Percentiles rank a stretch among this genome's conserved stretches.
phyloP scores from a whole-genome alignment of 345 rosid species.

The Dipteronia dyeriana region DNA sequence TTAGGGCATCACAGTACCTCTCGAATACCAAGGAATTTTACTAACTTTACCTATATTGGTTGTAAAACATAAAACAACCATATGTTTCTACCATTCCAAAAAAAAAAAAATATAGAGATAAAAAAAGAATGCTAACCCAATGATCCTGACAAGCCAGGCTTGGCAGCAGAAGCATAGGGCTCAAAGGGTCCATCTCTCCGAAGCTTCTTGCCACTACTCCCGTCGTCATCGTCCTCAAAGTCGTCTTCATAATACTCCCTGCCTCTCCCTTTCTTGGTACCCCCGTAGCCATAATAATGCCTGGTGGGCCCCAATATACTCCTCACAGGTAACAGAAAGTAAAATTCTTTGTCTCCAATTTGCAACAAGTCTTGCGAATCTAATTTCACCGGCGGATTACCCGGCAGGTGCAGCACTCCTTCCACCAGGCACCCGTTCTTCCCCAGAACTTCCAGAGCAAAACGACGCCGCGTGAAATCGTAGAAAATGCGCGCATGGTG shows the following conservation, averaged over 20 bases:
- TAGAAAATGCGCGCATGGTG: slow-evolving; percentile 92
- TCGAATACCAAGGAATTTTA: no score
- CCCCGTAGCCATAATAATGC: slow-evolving; percentile 60
- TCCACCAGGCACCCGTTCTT: slow-evolving; percentile 96
- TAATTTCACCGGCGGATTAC: slow-evolving; percentile 85
- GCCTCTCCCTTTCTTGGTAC: slow-evolving; percentile 61
- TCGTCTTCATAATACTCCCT: slow-evolving; percentile 67
- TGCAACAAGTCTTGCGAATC: slow-evolving; percentile 94
- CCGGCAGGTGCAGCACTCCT: slow-evolving; percentile 97
- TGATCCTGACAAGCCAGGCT: slow-evolving; percentile 47
- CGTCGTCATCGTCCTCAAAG: slow-evolving; percentile 56
- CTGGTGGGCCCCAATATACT: slow-evolving; percentile 86
- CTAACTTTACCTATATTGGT: no score
- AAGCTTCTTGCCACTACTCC: slow-evolving; percentile 66
- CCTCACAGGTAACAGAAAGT: slow-evolving; percentile 82
- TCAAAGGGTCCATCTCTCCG: slow-evolving; percentile 72
- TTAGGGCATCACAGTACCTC: no score
- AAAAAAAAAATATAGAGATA: neutral
- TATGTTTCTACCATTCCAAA: neutral
- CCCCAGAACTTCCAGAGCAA: slow-evolving; percentile 96
- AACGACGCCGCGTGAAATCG: slow-evolving; percentile 96
- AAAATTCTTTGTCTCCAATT: slow-evolving; percentile 95
- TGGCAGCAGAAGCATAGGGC: slow-evolving; percentile 55
- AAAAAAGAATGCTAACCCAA: slow-evolving; percentile 40
- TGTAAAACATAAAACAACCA: neutral